phyloP scores from a whole-genome alignment of 352 stramenopile species.

The Globisporangium apiculatum region DNA sequence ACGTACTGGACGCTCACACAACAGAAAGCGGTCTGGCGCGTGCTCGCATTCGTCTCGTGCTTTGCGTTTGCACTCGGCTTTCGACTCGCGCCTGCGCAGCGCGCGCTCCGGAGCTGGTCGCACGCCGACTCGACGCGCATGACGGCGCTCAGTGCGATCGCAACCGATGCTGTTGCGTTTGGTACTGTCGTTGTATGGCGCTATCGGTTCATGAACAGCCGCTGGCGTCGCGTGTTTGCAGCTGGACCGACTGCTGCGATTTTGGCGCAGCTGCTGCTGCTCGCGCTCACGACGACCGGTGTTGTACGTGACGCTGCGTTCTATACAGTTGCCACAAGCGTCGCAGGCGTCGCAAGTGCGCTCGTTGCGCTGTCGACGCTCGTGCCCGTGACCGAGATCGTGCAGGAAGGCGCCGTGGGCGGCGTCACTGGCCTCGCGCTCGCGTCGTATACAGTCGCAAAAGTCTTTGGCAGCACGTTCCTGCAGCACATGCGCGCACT shows the following conservation, averaged over 20 bases:
- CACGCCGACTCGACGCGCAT: slow-evolving; percentile 17
- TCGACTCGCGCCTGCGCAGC: slow-evolving; percentile 11
- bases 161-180: slow-evolving; percentile 30
- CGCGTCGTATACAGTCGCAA: slow-evolving; percentile 13
- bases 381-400: slow-evolving; percentile 16
- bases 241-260: slow-evolving; percentile 25
- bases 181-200: slow-evolving; percentile 26
- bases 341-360: slow-evolving; percentile 20
- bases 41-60: slow-evolving; percentile 12
- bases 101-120: slow-evolving; percentile 26
- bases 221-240: slow-evolving; percentile 34
- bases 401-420: slow-evolving; percentile 11
- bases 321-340: slow-evolving; percentile 19
- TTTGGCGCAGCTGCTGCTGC: slow-evolving; percentile 16
- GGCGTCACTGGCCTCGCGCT: slow-evolving; percentile 11
- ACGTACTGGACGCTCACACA: slow-evolving; percentile 18
- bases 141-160: slow-evolving; percentile 19
- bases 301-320: slow-evolving; percentile 18
- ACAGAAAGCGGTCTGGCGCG: slow-evolving; percentile 19
- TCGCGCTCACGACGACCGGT: slow-evolving; percentile 18
- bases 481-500: slow-evolving; percentile 4
- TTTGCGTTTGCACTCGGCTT: slow-evolving; percentile 16
- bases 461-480: slow-evolving; percentile 14
- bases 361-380: slow-evolving; percentile 31
- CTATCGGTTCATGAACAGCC: slow-evolving; percentile 23